A percentile compares a stretch with the other conserved stretches of the same genome.
Evolutionary conservation across 108 stramenopile genomes (phyloP).

Genomic region (Chaetoceros tenuissimus): DNA sequence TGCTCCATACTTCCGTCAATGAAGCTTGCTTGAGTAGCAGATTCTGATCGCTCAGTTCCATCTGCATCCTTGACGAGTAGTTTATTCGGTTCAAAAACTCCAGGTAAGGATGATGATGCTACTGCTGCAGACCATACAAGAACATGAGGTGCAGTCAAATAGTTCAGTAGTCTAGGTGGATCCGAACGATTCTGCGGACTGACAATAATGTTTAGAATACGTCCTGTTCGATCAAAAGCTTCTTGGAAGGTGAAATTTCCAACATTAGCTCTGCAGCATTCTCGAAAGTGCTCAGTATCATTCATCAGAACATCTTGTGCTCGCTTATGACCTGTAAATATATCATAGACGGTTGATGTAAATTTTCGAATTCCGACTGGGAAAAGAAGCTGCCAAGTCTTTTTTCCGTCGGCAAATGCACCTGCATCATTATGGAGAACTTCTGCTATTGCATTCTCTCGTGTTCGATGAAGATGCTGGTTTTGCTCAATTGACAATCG

Average conservation of each 20-base stretch:
- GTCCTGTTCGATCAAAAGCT: slow-evolving; percentile 96
- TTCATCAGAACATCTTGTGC: slow-evolving; percentile 78
- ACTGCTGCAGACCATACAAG: slow-evolving; percentile 95
- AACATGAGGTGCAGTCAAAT: slow-evolving; percentile 97
- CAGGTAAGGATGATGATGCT: slow-evolving; percentile 92
- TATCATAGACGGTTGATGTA: slow-evolving; percentile 58
- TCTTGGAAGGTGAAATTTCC: slow-evolving; percentile 96
- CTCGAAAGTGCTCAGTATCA: slow-evolving; percentile 90
- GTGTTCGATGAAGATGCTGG: not conserved
- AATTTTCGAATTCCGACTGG: slow-evolving; percentile 56
- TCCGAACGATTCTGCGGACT: slow-evolving; percentile 87
- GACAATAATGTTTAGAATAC: slow-evolving; percentile 97
- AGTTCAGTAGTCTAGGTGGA: slow-evolving; percentile 92
- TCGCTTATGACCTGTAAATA: slow-evolving; percentile 61
- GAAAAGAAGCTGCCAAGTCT: slow-evolving; percentile 60
- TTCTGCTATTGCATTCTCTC: slow-evolving; percentile 10
- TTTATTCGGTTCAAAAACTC: slow-evolving; percentile 93
- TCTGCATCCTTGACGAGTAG: slow-evolving; percentile 95
- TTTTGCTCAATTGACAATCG: not conserved
- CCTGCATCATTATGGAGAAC: slow-evolving; percentile 48
- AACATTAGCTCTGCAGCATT: slow-evolving; percentile 67
- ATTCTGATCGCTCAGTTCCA: slow-evolving; percentile 81
- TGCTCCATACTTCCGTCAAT: slow-evolving; percentile 88
- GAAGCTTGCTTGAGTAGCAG: slow-evolving; percentile 36
- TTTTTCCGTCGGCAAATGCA: slow-evolving; percentile 50